A percentile compares a stretch with the other conserved stretches of the same genome.
These are phyloP conservation scores for Nicotiana tabacum DNA, from an alignment of 257 asterid species.

Conservation along the genomic window DNA sequence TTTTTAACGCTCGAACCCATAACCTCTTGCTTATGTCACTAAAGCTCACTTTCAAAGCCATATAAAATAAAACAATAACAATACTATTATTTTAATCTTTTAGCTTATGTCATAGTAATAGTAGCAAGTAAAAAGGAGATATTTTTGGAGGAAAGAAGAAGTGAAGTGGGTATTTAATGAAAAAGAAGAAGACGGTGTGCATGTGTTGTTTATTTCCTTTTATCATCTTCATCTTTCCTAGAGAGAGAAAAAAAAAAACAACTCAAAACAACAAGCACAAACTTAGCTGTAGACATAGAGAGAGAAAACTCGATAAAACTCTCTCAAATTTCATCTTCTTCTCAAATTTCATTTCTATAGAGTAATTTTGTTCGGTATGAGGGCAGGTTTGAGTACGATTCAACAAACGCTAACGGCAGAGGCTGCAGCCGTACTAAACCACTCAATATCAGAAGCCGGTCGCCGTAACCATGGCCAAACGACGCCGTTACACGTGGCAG, in stretches of 20 bases:
- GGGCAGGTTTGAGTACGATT: conserved; percentile 81
- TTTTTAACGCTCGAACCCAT: too few species aligned
- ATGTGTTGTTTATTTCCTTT: conserved; percentile 19
- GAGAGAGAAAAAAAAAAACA: conserved; percentile 16
- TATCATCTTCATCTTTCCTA: conserved; percentile 20
- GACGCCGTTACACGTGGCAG: conserved; percentile 95
- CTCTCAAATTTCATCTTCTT: too few species aligned
- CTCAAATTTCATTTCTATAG: not conserved
- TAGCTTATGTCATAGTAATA: not conserved
- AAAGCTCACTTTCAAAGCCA: too few species aligned
- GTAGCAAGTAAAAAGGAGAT: not conserved
- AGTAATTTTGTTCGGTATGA: conserved; percentile 34
- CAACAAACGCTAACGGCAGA: conserved; percentile 88
- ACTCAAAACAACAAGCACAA: not conserved
- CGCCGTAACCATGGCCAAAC: conserved; percentile 92
- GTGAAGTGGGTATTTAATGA: conserved; percentile 30
- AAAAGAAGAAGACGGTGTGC: conserved; percentile 32
- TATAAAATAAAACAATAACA: too few species aligned
- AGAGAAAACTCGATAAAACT: not conserved
- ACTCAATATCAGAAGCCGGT: conserved; percentile 76
- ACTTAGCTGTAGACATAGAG: not conserved
- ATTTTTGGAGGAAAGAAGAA: not conserved
- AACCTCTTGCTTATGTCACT: too few species aligned
- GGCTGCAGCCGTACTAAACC: conserved; percentile 71
- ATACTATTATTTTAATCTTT: too few species aligned